Percentiles rank a stretch among this genome's conserved stretches.
These are phyloP conservation scores for Leccinum incarnatum DNA, from an alignment of 768 basidiomycete genomes.

Conservation along the genomic window DNA sequence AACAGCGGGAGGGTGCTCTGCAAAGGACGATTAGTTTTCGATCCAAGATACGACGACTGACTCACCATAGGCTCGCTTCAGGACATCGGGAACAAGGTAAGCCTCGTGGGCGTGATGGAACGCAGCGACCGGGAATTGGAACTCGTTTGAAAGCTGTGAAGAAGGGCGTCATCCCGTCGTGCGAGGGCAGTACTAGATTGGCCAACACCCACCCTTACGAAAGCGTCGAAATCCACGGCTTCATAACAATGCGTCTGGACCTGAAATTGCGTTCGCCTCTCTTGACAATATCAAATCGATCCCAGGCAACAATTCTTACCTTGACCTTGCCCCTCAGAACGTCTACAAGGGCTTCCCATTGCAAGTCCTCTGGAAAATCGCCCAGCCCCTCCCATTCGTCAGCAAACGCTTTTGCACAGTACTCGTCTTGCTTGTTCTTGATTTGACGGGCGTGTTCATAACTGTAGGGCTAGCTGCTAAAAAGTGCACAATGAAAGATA, in stretches of 20 bases:
- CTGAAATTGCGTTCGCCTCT: conserved; percentile 19
- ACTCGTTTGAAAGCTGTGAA: conserved; percentile 70
- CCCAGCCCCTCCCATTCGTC: conserved; percentile 46
- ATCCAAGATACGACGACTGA: neutral
- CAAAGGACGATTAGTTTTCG: neutral
- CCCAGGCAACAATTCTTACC: conserved; percentile 33
- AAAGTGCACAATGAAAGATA: neutral
- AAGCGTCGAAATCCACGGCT: conserved; percentile 66
- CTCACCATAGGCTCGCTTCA: conserved; percentile 66
- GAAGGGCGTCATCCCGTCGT: neutral
- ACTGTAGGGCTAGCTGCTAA: conserved; percentile 13
- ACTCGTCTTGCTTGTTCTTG: conserved; percentile 65
- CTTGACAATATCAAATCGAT: neutral
- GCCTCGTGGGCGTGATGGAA: conserved; percentile 81
- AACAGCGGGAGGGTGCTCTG: conserved; percentile 56
- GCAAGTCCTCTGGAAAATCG: conserved; percentile 63
- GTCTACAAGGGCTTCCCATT: conserved; percentile 71
- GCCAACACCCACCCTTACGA: conserved; percentile 51
- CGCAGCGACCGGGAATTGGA: conserved; percentile 71
- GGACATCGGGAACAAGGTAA: conserved; percentile 73
- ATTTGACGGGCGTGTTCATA: conserved; percentile 68
- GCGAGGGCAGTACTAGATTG: neutral
- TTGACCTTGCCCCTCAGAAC: conserved; percentile 73
- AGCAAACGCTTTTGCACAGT: conserved; percentile 49
- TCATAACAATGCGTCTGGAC: conserved; percentile 54